A percentile compares a stretch with the other conserved stretches of the same genome.
These are phyloP conservation scores for Neurospora sp. DNA, from an alignment of 495 filamentous ascomycete species.

Conservation along the genomic window DNA sequence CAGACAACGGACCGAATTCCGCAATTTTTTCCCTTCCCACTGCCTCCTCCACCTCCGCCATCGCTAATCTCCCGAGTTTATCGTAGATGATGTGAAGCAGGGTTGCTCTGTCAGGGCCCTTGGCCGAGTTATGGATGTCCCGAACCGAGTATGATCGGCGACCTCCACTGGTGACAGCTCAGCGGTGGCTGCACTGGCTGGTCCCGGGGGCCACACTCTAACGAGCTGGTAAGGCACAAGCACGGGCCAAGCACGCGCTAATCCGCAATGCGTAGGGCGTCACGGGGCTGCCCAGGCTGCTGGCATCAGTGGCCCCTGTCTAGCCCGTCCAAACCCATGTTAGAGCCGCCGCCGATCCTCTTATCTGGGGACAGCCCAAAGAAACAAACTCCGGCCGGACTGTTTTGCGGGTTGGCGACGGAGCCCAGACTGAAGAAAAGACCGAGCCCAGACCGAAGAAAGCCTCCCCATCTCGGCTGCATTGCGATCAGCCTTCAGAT, in stretches of 20 bases:
- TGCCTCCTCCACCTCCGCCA: not conserved
- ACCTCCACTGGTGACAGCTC: constrained; percentile 1
- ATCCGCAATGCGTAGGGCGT: not conserved
- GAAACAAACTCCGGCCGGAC: not conserved
- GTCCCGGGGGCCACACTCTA: not conserved
- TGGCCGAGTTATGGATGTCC: not conserved
- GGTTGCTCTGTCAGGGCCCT: not conserved
- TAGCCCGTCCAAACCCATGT: not conserved
- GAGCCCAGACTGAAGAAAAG: not conserved
- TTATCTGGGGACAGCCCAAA: not conserved
- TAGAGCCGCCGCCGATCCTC: not conserved
- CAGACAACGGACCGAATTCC: not conserved
- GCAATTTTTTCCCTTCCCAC: not conserved
- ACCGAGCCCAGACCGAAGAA: not conserved
- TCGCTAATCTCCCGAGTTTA: not conserved
- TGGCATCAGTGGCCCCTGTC: not conserved
- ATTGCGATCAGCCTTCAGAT: not conserved
- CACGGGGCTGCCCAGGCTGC: not conserved
- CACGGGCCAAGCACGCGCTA: not conserved
- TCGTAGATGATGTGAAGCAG: constrained; percentile 1
- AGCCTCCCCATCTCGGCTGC: not conserved
- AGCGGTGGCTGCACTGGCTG: not conserved
- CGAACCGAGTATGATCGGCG: not conserved
- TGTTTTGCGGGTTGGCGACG: not conserved
- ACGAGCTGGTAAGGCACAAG: not conserved